phyloP scores from a whole-genome alignment of 2,329 filamentous ascomycete species.

The Cladobotryum mycophilum region DNA sequence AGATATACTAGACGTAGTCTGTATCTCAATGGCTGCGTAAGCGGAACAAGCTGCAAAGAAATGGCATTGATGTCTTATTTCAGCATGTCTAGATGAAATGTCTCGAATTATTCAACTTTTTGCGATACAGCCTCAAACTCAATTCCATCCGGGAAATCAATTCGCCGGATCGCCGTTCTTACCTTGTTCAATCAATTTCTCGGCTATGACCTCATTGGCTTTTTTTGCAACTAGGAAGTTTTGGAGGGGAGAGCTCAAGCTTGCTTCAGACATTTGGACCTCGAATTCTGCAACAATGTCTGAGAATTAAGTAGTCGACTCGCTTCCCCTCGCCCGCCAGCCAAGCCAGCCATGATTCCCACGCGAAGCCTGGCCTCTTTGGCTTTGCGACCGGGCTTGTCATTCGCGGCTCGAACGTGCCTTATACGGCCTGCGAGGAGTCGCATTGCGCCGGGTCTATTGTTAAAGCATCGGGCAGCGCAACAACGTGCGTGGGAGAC shows the following conservation, averaged over 20 bases:
- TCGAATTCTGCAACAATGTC: no score
- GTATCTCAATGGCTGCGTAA: no score
- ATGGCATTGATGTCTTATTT: no score
- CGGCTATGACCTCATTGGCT: conserved; percentile 17
- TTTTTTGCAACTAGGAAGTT: conserved; percentile 4
- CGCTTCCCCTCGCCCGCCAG: background rate
- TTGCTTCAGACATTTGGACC: no score
- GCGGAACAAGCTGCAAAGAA: no score
- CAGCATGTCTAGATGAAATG: no score
- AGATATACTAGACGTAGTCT: no score
- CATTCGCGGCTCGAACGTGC: no score
- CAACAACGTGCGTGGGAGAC: conserved; percentile 20
- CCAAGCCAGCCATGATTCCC: conserved; percentile 21
- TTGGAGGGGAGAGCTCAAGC: background rate
- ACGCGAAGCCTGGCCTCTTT: conserved; percentile 18
- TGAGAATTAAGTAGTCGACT: no score
- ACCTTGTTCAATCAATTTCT: conserved; percentile 7
- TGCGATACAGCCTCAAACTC: background rate
- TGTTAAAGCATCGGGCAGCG: conserved; percentile 3
- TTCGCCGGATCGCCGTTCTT: conserved; percentile 16
- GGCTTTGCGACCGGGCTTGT: conserved; percentile 9
- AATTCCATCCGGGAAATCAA: conserved; percentile 18
- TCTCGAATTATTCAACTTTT: background rate
- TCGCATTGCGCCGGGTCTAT: conserved; percentile 4
- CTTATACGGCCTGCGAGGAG: background rate